Percentiles rank a stretch among this genome's conserved stretches.
phyloP scores from a whole-genome alignment of 495 filamentous ascomycete genomes.

The Neurospora hispaniola region DNA sequence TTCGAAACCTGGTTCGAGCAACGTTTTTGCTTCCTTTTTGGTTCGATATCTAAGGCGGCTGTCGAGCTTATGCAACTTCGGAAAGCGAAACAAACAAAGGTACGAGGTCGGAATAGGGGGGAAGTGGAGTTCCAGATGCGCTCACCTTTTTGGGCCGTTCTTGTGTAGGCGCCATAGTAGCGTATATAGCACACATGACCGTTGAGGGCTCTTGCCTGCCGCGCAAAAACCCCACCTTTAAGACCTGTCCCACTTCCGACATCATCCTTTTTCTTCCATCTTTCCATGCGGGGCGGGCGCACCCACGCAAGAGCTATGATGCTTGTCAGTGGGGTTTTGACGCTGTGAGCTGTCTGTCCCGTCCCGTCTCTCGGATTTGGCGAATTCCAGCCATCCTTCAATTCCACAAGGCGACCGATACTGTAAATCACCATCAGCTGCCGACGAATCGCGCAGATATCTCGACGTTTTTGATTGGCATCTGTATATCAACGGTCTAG shows the following conservation, averaged over 20 bases:
- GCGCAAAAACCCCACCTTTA: not conserved
- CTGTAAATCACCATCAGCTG: not conserved
- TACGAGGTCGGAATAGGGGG: not conserved
- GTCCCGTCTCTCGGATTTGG: not conserved
- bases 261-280: not conserved
- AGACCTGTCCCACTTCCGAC: not conserved
- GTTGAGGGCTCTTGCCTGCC: not conserved
- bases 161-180: not conserved
- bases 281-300: not conserved
- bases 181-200: too few relatives aligned
- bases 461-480: not conserved
- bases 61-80: not conserved
- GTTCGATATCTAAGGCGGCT: not conserved
- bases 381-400: not conserved
- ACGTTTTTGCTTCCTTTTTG: not conserved
- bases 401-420: not conserved
- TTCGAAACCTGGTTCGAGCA: constrained; percentile 1
- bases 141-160: not conserved
- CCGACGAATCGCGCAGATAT: not conserved
- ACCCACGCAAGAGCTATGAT: not conserved
- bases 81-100: not conserved
- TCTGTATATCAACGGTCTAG: not conserved
- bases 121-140: not conserved
- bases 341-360: not conserved
- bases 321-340: not conserved